Evolutionary conservation across 2,329 filamentous ascomycete genomes (phyloP).

Genomic region (Nothophoma quercina): DNA sequence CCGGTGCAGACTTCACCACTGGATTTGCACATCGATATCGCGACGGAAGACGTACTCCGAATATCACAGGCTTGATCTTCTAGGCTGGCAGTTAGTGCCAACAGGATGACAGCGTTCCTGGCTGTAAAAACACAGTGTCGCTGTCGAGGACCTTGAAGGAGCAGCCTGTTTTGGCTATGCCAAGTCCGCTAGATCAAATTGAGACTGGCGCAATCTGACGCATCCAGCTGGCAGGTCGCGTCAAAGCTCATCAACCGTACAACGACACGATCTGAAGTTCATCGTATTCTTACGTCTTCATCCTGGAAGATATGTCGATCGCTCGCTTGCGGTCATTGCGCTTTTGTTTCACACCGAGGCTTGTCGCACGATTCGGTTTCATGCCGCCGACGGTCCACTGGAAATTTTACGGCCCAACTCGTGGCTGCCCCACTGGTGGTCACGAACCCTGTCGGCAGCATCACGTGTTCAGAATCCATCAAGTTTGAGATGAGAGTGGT

Average conservation of each 20-base stretch:
- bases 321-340: not conserved
- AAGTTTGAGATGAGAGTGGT: not conserved
- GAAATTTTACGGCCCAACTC: not conserved
- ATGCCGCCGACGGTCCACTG: slow-evolving; percentile 1
- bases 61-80: too few species aligned
- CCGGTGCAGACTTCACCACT: too few species aligned
- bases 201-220: too few species aligned
- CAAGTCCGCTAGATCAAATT: not conserved
- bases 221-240: too few species aligned
- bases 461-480: not conserved
- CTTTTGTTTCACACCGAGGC: not conserved
- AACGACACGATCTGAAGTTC: not conserved
- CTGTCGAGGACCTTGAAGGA: too few species aligned
- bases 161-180: too few species aligned
- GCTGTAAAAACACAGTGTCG: too few species aligned
- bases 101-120: too few species aligned
- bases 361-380: slow-evolving; percentile 1
- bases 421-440: not conserved
- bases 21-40: too few species aligned
- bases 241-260: too few species aligned
- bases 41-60: too few species aligned
- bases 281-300: not conserved
- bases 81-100: too few species aligned
- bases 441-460: not conserved
- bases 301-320: not conserved